Base-by-base conservation (phyloP, 2,329 filamentous ascomycete species). In the Aspergillus oerlinghausenensis region DNA sequence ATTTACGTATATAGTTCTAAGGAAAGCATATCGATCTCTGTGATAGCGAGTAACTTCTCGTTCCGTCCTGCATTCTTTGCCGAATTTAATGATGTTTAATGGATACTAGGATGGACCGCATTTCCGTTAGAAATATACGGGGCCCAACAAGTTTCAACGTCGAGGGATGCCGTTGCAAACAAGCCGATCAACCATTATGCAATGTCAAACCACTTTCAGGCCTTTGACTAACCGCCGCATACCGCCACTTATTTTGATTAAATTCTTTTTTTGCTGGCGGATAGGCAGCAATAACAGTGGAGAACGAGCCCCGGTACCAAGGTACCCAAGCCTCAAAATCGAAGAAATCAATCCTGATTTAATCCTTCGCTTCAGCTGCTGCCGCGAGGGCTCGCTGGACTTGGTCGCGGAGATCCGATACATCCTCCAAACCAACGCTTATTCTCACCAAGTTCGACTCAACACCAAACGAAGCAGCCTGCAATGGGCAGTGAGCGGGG, bases 351-450 rank as follows among this genome's bases (percentile, higher is more conserved):
- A 9, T 19, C 3, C 50, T 43, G 32, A 42, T 60, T 51, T 59
- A 60, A 42, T 55, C 56, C 35, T 52, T 57, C 21, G 59, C 60
- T 14, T 59, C 57, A 54, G 64, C 63, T 19, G 82, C 78, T 38
- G 84, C 87, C 55, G 82, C 78, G 58, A 97, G 77, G n/a, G 93
- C 93, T 51, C 72, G 78, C 57, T 80, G 74, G 67, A 97, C 89
- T 19, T 82, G 82, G 14, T 72, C 73, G 32, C 82, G 80, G 65
- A 97, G 74, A 57, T 86, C 82, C 25, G 80, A 77, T 1, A 85
- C 82, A 59, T 94, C 89, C 72, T 99, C 94, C 52, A 99, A 74
- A 0, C 94, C 94, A 53, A 97, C 89, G 67, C 92, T 97, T 63
- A 97, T 85, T 45, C 94, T 83, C 50, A 97, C 82, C 55, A 99